These are phyloP conservation scores for Gynandropsis gynandra DNA, from an alignment of 345 rosid genomes.

Conservation along the genomic window DNA sequence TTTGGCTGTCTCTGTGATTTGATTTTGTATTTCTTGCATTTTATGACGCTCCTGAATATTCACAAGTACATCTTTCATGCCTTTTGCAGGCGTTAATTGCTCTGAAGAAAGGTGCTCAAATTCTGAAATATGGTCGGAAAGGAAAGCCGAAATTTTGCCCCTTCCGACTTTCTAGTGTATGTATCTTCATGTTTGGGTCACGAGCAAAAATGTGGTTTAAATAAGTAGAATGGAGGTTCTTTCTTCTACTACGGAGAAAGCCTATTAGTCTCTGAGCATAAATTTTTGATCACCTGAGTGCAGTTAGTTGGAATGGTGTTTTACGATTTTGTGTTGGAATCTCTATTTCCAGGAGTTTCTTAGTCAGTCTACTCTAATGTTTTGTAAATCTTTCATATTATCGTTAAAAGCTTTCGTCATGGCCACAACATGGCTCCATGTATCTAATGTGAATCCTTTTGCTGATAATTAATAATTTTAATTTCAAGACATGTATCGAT, in stretches of 20 bases:
- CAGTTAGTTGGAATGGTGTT: neutral
- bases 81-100: conserved; percentile 71
- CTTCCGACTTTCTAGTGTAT: conserved; percentile 84
- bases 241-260: neutral
- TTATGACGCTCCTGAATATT: conserved; percentile 1
- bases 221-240: neutral
- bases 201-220: neutral
- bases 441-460: too few relatives aligned
- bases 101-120: conserved; percentile 88
- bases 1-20: conserved; percentile 3
- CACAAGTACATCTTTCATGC: neutral
- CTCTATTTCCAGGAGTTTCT: neutral
- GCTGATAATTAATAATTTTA: neutral
- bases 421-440: too few relatives aligned
- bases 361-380: neutral
- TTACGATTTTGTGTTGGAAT: neutral
- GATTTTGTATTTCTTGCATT: neutral
- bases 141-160: conserved; percentile 93
- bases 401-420: too few relatives aligned
- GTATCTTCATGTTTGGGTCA: conserved; percentile 20
- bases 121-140: conserved; percentile 89
- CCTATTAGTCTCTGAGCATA: neutral
- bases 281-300: neutral
- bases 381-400: too few relatives aligned
- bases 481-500: neutral